These are phyloP conservation scores for Venturia carpophila DNA, from an alignment of 2,329 filamentous ascomycete species.

Conservation along the genomic window DNA sequence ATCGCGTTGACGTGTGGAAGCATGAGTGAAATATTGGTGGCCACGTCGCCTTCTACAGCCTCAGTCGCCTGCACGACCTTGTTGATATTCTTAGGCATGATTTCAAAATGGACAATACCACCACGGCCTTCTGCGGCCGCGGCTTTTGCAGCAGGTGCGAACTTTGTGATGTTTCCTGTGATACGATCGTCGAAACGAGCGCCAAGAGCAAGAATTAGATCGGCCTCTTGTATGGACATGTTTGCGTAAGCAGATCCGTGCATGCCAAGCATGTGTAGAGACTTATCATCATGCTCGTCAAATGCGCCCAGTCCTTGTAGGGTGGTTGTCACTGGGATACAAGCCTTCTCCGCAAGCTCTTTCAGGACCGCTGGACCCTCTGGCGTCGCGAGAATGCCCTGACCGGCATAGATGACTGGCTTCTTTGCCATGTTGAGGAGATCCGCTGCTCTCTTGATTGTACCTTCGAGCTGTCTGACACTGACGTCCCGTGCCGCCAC, in stretches of 20 bases:
- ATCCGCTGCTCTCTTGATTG: conserved; percentile 68
- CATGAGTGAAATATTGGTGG: conserved; percentile 66
- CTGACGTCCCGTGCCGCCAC: conserved; percentile 68
- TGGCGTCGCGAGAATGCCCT: conserved; percentile 73
- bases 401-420: conserved; percentile 89
- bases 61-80: conserved; percentile 97
- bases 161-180: conserved; percentile 71
- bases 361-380: conserved; percentile 73
- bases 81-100: conserved; percentile 99
- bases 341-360: conserved; percentile 80
- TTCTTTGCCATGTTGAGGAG: conserved; percentile 87
- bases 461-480: conserved; percentile 62
- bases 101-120: conserved; percentile 95
- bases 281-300: conserved; percentile 88
- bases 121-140: conserved; percentile 79
- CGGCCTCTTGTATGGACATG: conserved; percentile 94
- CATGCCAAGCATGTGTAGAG: conserved; percentile 98
- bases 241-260: conserved; percentile 96
- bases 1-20: conserved; percentile 62
- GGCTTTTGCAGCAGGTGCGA: conserved; percentile 78
- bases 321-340: conserved; percentile 91
- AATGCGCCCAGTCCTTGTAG: conserved; percentile 88
- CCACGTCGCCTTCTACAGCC: conserved; percentile 88
- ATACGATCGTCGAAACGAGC: conserved; percentile 96
- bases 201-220: conserved; percentile 90